Percentiles rank a stretch among this genome's conserved stretches.
Evolutionary conservation across 2,329 filamentous ascomycete genomes (phyloP).

Genomic region (Trichoderma sp.): DNA sequence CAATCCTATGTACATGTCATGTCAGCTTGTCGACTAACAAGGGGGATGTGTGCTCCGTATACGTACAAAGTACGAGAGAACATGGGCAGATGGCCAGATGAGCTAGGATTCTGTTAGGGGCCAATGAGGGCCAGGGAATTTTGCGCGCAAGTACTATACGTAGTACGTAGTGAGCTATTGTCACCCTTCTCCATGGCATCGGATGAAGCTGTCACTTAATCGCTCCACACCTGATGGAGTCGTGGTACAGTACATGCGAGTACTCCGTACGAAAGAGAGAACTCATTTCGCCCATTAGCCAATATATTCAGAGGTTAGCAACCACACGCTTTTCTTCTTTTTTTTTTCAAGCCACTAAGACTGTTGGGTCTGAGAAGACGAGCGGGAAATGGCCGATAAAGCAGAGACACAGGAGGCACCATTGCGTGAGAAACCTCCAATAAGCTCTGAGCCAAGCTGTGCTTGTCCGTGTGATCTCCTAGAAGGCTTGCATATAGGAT

Average conservation of each 20-base stretch:
- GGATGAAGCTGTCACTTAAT: constrained; percentile 1
- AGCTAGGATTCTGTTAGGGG: neutral
- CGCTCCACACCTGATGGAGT: neutral
- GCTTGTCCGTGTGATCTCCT: constrained; percentile 11
- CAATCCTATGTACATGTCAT: neutral
- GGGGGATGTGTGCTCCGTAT: neutral
- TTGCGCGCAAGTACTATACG: neutral
- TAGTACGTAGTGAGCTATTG: neutral
- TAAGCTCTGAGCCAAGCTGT: neutral
- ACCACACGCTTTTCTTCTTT: neutral
- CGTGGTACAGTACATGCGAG: neutral
- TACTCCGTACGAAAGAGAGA: neutral
- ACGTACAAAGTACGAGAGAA: neutral
- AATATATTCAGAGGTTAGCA: neutral
- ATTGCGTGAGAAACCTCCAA: neutral
- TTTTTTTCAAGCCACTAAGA: neutral
- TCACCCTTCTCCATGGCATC: constrained; percentile 13
- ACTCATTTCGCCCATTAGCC: neutral
- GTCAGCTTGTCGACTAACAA: constrained; percentile 4
- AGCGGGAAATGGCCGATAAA: neutral
- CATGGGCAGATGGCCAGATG: neutral
- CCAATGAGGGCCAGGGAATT: neutral
- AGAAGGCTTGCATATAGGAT: constrained; percentile 9
- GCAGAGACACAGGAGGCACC: neutral
- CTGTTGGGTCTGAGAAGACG: neutral